Evolutionary conservation across 768 basidiomycete genomes (phyloP).

Genomic region (Leccinum incarnatum): DNA sequence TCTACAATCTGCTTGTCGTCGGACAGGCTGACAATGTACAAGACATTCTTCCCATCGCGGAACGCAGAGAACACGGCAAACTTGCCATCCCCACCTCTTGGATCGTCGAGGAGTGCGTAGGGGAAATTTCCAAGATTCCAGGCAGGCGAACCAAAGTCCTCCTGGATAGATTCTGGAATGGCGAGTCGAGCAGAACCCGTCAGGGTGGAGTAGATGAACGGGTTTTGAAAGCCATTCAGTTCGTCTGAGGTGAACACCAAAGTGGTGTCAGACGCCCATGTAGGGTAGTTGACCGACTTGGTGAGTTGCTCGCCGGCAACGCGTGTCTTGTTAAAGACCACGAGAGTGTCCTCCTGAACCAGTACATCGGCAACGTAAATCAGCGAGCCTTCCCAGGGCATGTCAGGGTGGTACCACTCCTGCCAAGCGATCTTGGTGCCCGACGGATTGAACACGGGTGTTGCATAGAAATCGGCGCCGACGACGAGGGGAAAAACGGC

Average conservation of each 20-base stretch:
- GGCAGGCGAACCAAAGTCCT: constrained; percentile 57
- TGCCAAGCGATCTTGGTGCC: constrained; percentile 61
- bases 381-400: constrained; percentile 69
- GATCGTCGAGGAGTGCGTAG: constrained; percentile 44
- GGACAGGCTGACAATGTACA: constrained; percentile 33
- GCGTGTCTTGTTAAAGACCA: constrained; percentile 39
- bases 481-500: constrained; percentile 44
- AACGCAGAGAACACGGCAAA: constrained; percentile 32
- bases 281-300: constrained; percentile 55
- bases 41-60: constrained; percentile 32
- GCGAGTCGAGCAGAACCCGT: constrained; percentile 29
- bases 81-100: constrained; percentile 17
- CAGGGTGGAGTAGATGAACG: constrained; percentile 50
- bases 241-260: constrained; percentile 66
- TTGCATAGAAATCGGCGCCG: constrained; percentile 72
- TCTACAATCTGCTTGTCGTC: constrained; percentile 26
- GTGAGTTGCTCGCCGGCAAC: constrained; percentile 53
- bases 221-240: constrained; percentile 61
- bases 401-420: constrained; percentile 67
- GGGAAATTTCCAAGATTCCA: constrained; percentile 53
- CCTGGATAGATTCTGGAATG: constrained; percentile 39
- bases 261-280: constrained; percentile 54
- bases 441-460: constrained; percentile 57
- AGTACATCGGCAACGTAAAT: constrained; percentile 51
- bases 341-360: constrained; percentile 21